Base-by-base conservation (phyloP, 345 rosid genomes). In the Eutrema heterophyllum region DNA sequence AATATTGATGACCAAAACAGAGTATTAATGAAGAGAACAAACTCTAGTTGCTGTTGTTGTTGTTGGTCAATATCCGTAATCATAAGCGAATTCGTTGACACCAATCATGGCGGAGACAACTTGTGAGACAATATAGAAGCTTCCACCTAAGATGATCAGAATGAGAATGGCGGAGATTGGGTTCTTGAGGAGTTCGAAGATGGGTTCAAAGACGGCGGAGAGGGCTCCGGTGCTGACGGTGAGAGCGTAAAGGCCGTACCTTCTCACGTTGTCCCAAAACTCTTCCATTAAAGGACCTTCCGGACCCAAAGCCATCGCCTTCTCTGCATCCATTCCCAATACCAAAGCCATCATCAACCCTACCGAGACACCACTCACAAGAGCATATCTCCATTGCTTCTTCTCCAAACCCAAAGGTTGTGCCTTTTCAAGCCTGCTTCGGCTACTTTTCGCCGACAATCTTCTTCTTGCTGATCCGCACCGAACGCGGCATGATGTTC, bases 191-290 rank as follows among this genome's bases (percentile, higher is more conserved):
- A 90, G 77, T 76, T 92, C 97, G 7, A 82, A 64, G 27, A 88
- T 86, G 0, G 97, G 96, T 66, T 13, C 77, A 7, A 90, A 26
- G 18, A 92, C 68, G 3, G 92, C 83, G 41, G 89, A 95, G 55
- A 95, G 75, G 7, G 99, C 97, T 48, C 99, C 97, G 0, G 97
- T 86, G 26, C 99, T 92, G 40, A 90, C 99, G 0, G 97, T 92
- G 5, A 95, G 86, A 30, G 97, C 99, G 70, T 95, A 95, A 41
- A 95, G 89, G 7, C 81, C 99, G 53, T 95, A 91, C 75, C 99
- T 86, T 86, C 97, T 89, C 24, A 95, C 96, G 72, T 92, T 95
- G 58, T 95, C 99, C 99, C 99, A 95, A 67, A 95, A 91, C 81
- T 89, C 97, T 81, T 95, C 97, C 78, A 84, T 70, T 40, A 95